Evolutionary conservation across 331 rosid genomes (phyloP), one percentile per base, ranked within the genome.

Genomic region (Malus hybrid): DNA sequence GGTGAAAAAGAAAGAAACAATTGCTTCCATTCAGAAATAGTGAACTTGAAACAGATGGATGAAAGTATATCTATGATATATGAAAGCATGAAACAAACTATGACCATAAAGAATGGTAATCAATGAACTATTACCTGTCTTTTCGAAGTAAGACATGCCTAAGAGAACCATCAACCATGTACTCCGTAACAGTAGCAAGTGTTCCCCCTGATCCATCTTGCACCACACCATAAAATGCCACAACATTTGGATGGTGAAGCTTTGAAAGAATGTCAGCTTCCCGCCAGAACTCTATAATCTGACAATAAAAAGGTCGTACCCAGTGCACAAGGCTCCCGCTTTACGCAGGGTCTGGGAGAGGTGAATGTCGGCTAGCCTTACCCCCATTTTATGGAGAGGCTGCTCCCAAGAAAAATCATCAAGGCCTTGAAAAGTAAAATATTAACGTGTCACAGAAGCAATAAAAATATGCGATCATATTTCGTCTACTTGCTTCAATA

Each of bases 221-320:
- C 83, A 92, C 97, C 32, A 92, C 97, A 75, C 97, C 97, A 86
- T 92, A 92, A 76, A 92, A 92, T 61, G 97, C 97, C 56, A 92
- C 93, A 34, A 92, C 97, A 83, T 92, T 92, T 76, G 97, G 97
- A 83, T 92, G 97, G 79, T 92, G 96, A 84, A 92, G 97, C 90
- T 92, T 88, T 71, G 97, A 92, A 74, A 92, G 97, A 79, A 92
- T 92, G 84, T 87, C 97, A 70, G 97, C 97, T 88, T 92, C 97
- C 70, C 96, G 85, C 97, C 97, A 92, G 85, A 92, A 92, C 82
- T 94, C 99, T 70, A 82, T 42, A 27, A 92, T 86, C 99, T 94
- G 88, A 77, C 54, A 76, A 76, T n/a, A n/a, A n/a, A n/a, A n/a
- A n/a, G n/a, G n/a, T n/a, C n/a, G n/a, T n/a, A n/a, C n/a, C n/a